These are phyloP conservation scores for fission yeast (Schizosaccharomyces pombe) DNA, from an alignment of 805 yeast genomes.

Conservation along the genomic window DNA sequence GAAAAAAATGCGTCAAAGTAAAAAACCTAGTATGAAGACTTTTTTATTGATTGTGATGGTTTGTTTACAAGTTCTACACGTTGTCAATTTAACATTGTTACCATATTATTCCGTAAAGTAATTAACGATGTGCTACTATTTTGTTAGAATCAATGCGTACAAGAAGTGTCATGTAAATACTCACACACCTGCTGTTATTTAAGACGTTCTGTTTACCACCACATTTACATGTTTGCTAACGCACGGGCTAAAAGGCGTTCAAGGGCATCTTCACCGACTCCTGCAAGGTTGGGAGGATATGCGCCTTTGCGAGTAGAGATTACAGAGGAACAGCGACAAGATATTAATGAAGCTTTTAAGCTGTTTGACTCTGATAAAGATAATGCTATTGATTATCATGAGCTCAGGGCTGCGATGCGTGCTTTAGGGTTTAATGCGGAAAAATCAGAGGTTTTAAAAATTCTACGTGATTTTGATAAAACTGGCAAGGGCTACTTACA, in stretches of 20 bases:
- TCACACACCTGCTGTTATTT: not conserved
- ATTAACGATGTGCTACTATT: not conserved
- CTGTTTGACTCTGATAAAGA: slow-evolving; percentile 84
- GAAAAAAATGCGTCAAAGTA: too few relatives aligned
- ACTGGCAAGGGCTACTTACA: not conserved
- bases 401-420: slow-evolving; percentile 28
- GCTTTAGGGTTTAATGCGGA: slow-evolving; percentile 79
- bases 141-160: too few relatives aligned
- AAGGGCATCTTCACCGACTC: not conserved
- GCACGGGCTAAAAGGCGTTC: not conserved
- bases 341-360: slow-evolving; percentile 51
- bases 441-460: slow-evolving; percentile 56
- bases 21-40: too few relatives aligned
- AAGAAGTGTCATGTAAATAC: not conserved
- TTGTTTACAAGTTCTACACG: too few relatives aligned
- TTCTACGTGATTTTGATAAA: slow-evolving; percentile 38
- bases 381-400: slow-evolving; percentile 28
- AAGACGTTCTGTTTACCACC: too few relatives aligned
- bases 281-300: not conserved
- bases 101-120: too few relatives aligned
- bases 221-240: not conserved
- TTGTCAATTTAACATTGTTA: too few relatives aligned
- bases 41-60: too few relatives aligned
- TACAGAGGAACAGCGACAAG: slow-evolving; percentile 11
- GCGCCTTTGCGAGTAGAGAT: not conserved